phyloP scores from a whole-genome alignment of 768 basidiomycete genomes.

The Thelephora ganbajun region DNA sequence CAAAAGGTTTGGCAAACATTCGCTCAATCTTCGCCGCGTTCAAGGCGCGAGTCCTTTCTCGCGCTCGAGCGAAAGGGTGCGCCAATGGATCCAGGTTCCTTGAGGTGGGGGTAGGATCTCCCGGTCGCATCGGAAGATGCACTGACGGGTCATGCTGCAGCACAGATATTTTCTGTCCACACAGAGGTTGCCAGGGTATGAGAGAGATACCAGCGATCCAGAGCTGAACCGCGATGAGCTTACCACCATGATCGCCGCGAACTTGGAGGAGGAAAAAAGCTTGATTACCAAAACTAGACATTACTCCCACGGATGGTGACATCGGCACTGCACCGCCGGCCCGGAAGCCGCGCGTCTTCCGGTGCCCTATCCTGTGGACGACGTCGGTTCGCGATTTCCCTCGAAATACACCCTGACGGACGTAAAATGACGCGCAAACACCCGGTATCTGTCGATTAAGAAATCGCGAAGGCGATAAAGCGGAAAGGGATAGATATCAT shows the following conservation, averaged over 20 bases:
- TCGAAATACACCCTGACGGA: no score
- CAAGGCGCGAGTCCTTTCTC: conserved; percentile 87
- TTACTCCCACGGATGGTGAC: no score
- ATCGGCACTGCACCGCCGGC: no score
- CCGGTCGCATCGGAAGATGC: conserved; percentile 61
- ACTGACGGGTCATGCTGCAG: conserved; percentile 69
- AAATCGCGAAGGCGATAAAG: no score
- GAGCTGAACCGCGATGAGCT: neutral
- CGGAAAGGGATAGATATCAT: no score
- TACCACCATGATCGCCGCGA: neutral
- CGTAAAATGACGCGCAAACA: no score
- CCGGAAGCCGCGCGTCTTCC: no score
- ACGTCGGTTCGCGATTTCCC: no score
- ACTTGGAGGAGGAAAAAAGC: no score
- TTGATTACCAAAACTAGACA: no score
- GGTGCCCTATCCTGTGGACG: no score
- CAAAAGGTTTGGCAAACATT: conserved; percentile 96
- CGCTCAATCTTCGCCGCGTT: conserved; percentile 95
- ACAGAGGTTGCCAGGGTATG: neutral
- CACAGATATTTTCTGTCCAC: conserved; percentile 65
- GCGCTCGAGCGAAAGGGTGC: conserved; percentile 86
- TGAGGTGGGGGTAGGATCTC: conserved; percentile 78
- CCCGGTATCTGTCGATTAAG: no score
- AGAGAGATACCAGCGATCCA: neutral
- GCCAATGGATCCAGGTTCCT: conserved; percentile 91